Percentiles rank a stretch among this genome's conserved stretches.
These are phyloP conservation scores for Globisporangium yorkense DNA, from an alignment of 352 stramenopile species.

Conservation along the genomic window DNA sequence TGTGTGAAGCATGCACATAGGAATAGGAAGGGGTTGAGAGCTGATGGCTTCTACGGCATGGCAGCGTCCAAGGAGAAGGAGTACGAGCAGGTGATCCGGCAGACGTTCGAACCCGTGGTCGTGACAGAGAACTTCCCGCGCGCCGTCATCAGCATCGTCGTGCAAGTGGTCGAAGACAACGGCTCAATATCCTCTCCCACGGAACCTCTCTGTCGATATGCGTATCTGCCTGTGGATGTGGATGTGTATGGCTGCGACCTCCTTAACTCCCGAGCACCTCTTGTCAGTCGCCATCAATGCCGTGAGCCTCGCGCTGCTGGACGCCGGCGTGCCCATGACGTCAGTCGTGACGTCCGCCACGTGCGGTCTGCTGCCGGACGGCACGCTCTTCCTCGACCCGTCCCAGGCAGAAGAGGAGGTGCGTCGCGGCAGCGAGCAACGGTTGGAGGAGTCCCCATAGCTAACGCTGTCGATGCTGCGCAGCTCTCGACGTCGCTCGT, in stretches of 20 bases:
- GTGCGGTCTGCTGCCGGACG: constrained; percentile 58
- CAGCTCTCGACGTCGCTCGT: constrained; percentile 57
- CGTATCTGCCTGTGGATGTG: constrained; percentile 4
- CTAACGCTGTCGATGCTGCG: constrained; percentile 1
- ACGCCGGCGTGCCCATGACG: constrained; percentile 75
- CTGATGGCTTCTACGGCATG: too few species aligned
- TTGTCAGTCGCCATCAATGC: constrained; percentile 81
- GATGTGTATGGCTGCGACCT: constrained; percentile 8
- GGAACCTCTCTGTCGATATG: constrained; percentile 16
- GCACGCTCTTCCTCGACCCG: constrained; percentile 63
- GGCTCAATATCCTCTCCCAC: constrained; percentile 52
- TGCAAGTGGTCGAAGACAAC: constrained; percentile 83
- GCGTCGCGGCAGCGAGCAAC: not conserved
- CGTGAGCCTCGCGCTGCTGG: constrained; percentile 67
- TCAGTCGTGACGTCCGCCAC: constrained; percentile 62
- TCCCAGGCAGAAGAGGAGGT: constrained; percentile 71
- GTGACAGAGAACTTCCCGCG: constrained; percentile 66
- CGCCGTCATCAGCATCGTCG: constrained; percentile 81
- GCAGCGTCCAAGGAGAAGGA: constrained; percentile 79
- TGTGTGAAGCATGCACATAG: not conserved
- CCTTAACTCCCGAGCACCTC: constrained; percentile 46
- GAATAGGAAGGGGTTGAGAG: too few species aligned
- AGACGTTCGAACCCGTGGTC: constrained; percentile 71
- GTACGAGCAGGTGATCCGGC: constrained; percentile 75
- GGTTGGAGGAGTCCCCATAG: not conserved